Percentiles rank a stretch among this genome's conserved stretches.
Evolutionary conservation across 1,284 basidiomycete genomes (phyloP).

Genomic region (Ustilago cynodontis): DNA sequence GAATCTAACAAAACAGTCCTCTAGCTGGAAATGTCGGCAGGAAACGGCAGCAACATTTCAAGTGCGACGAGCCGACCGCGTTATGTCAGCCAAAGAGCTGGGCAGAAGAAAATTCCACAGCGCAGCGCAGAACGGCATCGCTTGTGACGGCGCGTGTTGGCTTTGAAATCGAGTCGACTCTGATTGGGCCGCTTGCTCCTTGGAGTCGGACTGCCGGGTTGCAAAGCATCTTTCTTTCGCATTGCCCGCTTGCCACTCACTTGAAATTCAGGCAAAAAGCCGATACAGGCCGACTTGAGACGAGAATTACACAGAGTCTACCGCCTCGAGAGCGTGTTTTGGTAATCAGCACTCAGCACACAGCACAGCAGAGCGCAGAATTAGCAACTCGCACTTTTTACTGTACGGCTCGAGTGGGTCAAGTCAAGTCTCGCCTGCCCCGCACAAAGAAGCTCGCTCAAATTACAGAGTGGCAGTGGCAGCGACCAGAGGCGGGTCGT

Average conservation of each 20-base stretch:
- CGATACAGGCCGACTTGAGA: slow-evolving; percentile 29
- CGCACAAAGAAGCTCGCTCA: slow-evolving; percentile 10
- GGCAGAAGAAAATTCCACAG: slow-evolving; percentile 18
- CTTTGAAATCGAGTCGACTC: slow-evolving; percentile 31
- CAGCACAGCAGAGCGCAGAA: not conserved
- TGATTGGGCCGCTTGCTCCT: slow-evolving; percentile 18
- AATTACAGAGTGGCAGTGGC: not conserved
- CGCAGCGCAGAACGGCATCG: not conserved
- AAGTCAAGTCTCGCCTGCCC: not conserved
- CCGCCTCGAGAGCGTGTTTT: slow-evolving; percentile 25
- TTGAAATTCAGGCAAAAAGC: slow-evolving; percentile 21
- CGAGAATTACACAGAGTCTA: slow-evolving; percentile 1
- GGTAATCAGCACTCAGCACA: slow-evolving; percentile 27
- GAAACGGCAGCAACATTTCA: slow-evolving; percentile 21
- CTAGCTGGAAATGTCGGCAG: slow-evolving; percentile 2
- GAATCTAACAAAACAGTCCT: no score
- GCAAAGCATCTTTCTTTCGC: not conserved
- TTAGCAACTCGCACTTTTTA: not conserved
- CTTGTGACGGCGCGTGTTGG: slow-evolving; percentile 6
- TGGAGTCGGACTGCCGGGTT: slow-evolving; percentile 1
- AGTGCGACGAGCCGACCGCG: slow-evolving; percentile 21
- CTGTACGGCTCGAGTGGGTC: not conserved
- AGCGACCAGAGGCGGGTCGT: slow-evolving; percentile 8
- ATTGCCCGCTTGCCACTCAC: not conserved
- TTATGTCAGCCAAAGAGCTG: slow-evolving; percentile 30